phyloP scores from a whole-genome alignment of 345 rosid species.

The Streptanthus diversifolius region DNA sequence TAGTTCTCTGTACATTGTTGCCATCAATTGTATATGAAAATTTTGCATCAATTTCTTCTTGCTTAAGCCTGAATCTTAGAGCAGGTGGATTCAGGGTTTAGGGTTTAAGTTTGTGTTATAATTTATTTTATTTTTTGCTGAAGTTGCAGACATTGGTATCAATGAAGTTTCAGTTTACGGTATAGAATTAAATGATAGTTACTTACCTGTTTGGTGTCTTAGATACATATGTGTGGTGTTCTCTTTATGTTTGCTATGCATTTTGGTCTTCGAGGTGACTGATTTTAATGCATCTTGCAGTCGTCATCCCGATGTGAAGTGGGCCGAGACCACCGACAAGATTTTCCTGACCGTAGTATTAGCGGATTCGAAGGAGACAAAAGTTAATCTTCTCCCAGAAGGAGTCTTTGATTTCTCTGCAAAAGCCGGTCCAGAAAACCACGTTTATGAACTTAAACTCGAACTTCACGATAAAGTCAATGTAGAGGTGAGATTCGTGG shows the following conservation, averaged over 20 bases:
- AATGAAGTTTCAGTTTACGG: not conserved
- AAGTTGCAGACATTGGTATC: not conserved
- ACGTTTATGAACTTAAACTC: conserved; percentile 58
- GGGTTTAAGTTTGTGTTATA: conserved; percentile 4
- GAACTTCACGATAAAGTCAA: conserved; percentile 83
- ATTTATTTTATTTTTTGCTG: not conserved
- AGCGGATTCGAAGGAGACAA: conserved; percentile 71
- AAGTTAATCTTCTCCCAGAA: conserved; percentile 72
- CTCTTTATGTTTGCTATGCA: not conserved
- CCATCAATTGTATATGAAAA: not conserved
- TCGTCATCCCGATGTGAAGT: conserved; percentile 83
- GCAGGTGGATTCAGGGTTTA: conserved; percentile 8
- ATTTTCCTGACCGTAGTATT: conserved; percentile 62
- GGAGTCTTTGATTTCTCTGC: conserved; percentile 74
- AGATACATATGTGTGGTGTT: not conserved
- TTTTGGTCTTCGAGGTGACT: not conserved
- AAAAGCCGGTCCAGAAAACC: conserved; percentile 59
- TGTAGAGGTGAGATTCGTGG: conserved; percentile 54
- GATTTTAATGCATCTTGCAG: conserved; percentile 34
- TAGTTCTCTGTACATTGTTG: not conserved
- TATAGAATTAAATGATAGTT: not conserved
- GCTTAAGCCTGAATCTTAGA: not conserved
- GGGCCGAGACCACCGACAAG: conserved; percentile 81
- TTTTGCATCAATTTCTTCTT: not conserved
- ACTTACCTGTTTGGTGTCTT: not conserved